Conservation (phyloP, 768 basidiomycete genomes). For the Tephrocybe rancida region DNA sequence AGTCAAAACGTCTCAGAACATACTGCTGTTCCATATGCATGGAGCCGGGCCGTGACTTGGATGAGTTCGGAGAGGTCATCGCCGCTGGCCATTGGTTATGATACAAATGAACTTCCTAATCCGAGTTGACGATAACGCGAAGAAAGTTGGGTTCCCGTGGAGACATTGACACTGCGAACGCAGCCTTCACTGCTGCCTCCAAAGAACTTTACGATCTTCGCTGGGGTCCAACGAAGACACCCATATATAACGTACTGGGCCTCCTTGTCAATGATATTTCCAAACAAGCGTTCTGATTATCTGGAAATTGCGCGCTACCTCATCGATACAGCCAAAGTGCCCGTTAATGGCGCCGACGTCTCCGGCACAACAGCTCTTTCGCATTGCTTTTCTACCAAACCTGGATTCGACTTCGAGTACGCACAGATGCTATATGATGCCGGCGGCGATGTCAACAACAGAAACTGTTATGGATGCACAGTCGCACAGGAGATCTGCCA, state of each 20-base stretch:
- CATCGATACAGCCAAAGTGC: slow-evolving; percentile 32
- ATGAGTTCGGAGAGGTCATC: slow-evolving; percentile 30
- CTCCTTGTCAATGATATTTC: slow-evolving; percentile 29
- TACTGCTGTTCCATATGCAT: slow-evolving; percentile 36
- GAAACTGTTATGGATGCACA: slow-evolving; percentile 42
- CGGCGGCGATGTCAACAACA: slow-evolving; percentile 40
- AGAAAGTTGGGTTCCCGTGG: background rate
- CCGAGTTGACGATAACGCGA: slow-evolving; percentile 19
- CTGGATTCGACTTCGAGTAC: slow-evolving; percentile 40
- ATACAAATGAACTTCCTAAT: slow-evolving; percentile 27
- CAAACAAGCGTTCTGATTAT: slow-evolving; percentile 20
- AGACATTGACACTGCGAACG: background rate
- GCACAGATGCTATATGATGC: slow-evolving; percentile 44
- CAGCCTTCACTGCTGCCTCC: slow-evolving; percentile 20
- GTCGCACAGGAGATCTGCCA: slow-evolving; percentile 39
- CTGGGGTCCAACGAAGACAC: slow-evolving; percentile 43
- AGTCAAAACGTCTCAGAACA: slow-evolving; percentile 38
- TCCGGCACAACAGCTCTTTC: slow-evolving; percentile 43
- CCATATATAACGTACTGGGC: slow-evolving; percentile 40
- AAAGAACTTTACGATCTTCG: slow-evolving; percentile 32
- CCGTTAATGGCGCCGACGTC: slow-evolving; percentile 38
- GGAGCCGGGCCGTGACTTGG: slow-evolving; percentile 37
- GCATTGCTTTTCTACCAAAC: slow-evolving; percentile 43
- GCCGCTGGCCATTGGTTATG: slow-evolving; percentile 19
- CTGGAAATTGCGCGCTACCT: slow-evolving; percentile 35